Base-by-base conservation (phyloP, 23 red algal species). In the Gracilaria domingensis region DNA sequence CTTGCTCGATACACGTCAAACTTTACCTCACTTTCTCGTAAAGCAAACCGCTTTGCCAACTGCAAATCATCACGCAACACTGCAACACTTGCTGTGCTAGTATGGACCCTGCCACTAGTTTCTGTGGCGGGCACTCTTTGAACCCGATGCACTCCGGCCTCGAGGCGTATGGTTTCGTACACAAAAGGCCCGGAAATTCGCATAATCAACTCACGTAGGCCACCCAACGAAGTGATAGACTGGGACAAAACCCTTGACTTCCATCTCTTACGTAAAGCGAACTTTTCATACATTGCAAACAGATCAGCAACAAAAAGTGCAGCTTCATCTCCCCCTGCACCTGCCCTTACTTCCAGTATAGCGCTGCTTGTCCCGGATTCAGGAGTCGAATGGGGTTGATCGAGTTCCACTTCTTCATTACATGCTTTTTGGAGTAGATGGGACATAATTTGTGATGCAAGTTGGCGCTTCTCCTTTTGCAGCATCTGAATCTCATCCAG, bases 121-220 rank as follows among this genome's bases (percentile, higher is more conserved):
- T 98, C 97, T 21, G 97, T 98, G 11, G 88, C 89, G 33, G 97
- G 97, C 69, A 98, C 91, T 13, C 97, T 90, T 82, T 98, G 97
- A 25, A 98, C 97, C 1, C 97, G 93, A 75, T 98, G 97, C 14
- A 95, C 97, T 32, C 97, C 97, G 9, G 97, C 97, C 88, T 98
- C 97, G 54, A 86, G 66, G 37, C 55, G 70, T 29, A 98, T 33
- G 8, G 49, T 51, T 17, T 72, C 42, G 42, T 84, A 91, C 0
- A 88, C 93, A 0, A 62, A 78, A 0, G 54, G 80, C 21, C 90
- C 90, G 17, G 69, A 66, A 24, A 98, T 23, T 24, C 89, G 60
- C 25, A 87, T 80, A 55, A 95, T 60, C n/a, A 82, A 35, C 61
- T 98, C 96, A 25, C 93, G 74, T 20, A 87, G 17, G 9, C 95